Conservation (phyloP, 495 filamentous ascomycete species). For the Cetradonia linearis region DNA sequence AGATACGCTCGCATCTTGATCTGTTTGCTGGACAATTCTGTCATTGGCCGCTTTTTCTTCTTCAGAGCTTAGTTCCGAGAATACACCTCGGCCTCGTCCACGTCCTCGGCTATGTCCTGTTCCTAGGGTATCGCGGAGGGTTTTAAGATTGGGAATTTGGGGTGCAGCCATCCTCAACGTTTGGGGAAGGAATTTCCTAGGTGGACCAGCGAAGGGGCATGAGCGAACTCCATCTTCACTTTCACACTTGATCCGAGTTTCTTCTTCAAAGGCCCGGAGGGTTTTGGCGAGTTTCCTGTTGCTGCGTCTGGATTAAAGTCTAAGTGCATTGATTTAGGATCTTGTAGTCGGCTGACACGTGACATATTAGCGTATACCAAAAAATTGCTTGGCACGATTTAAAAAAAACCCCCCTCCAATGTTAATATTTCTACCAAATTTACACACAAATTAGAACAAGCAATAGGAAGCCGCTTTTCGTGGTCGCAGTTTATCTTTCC, state of each 20-base stretch:
- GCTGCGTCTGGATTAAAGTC: too few relatives aligned
- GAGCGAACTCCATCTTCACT: background rate
- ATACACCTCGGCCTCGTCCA: conserved; percentile 35
- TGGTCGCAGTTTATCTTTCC: too few relatives aligned
- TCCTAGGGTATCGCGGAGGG: conserved; percentile 44
- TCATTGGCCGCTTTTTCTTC: conserved; percentile 40
- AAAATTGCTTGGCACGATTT: too few relatives aligned
- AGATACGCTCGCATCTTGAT: conserved; percentile 82
- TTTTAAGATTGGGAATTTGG: conserved; percentile 68
- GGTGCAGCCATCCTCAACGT: conserved; percentile 50
- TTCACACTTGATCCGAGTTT: background rate
- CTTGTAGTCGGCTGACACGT: too few relatives aligned
- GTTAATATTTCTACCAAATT: too few relatives aligned
- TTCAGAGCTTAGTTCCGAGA: conserved; percentile 21
- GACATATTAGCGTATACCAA: too few relatives aligned
- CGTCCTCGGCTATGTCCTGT: conserved; percentile 34
- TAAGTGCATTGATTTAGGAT: too few relatives aligned
- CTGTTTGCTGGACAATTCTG: conserved; percentile 70
- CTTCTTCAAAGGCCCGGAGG: background rate
- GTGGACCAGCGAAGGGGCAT: background rate
- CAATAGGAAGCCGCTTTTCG: too few relatives aligned
- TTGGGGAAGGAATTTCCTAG: background rate
- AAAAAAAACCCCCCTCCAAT: too few relatives aligned
- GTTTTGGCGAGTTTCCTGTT: background rate
- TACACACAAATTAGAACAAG: too few relatives aligned